Base-by-base conservation (phyloP, 805 yeast species). In the Sungouiozyma ichnusensis region DNA sequence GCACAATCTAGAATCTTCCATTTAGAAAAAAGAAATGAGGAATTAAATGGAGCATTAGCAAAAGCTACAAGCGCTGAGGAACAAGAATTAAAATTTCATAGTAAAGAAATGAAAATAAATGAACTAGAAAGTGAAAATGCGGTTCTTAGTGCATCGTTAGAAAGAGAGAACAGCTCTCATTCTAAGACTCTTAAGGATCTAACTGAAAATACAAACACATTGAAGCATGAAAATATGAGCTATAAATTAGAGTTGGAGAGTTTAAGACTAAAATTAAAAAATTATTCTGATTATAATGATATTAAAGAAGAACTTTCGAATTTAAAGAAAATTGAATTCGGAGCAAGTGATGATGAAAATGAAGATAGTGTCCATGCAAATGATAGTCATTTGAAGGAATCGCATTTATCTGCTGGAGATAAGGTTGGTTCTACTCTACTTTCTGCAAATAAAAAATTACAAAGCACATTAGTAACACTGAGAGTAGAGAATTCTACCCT, bases 1-100 rank as follows among this genome's bases (percentile, higher is more conserved):
- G 73, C 84, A 36, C 83, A 84, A 51, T 64, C 75, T 41, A 72
- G 92, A 44, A 73, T 78, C 1, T 57, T 76, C 39, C 86, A 81
- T 52, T 71, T 87, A 41, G 94, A 86, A 57, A 74, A 74, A 47
- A 70, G 95, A 45, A 88, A 86, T 53, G 84, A 83, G 53, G 79
- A 80, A 39, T 66, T 87, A 41, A 73, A 85, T 44, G 68, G 77
- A 15, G 82, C 82, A 42, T 59, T 87, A 40, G 74, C 81, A 35
- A 61, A 67, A 36, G 69, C 76, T 2, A 74, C 74, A 33, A 69
- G 73, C 41, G 69, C 59, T 8, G 63, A 61, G 3, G 75, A 62
- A 48, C 67, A 53, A 54, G 73, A 65, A 49, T 61, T 49, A 46
- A 71, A 57, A 49, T 48, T 72, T 19, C 67, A 64, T 43, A 40